phyloP scores from a whole-genome alignment of 2,329 filamentous ascomycete genomes.

The Arthrobotrys megalospora region DNA sequence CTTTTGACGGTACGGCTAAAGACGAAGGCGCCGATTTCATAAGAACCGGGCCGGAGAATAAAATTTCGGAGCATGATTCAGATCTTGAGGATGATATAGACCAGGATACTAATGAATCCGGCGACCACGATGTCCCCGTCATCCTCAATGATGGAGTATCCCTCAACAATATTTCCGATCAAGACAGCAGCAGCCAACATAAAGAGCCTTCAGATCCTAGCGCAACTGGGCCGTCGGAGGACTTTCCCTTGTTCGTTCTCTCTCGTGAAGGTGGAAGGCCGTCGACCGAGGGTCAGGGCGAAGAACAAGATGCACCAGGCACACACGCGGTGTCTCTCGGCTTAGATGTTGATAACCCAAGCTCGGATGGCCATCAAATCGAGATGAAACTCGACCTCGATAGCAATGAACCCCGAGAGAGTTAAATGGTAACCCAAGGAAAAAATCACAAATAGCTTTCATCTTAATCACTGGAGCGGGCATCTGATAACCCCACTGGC shows the following conservation, averaged over 20 bases:
- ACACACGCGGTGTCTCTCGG: constrained; percentile 20
- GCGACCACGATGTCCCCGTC: constrained; percentile 46
- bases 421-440: neutral
- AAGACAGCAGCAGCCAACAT: constrained; percentile 14
- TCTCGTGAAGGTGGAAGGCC: constrained; percentile 4
- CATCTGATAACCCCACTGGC: too few relatives aligned
- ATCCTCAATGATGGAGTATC: constrained; percentile 27
- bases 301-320: neutral
- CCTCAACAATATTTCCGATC: neutral
- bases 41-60: constrained; percentile 63
- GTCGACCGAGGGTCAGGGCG: neutral
- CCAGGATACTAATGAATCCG: constrained; percentile 65
- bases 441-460: neutral
- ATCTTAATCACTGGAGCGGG: neutral
- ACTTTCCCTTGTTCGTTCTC: constrained; percentile 59
- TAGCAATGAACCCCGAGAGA: neutral
- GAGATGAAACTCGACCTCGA: constrained; percentile 48
- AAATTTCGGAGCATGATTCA: constrained; percentile 38
- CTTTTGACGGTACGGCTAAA: constrained; percentile 57
- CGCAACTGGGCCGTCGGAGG: constrained; percentile 3
- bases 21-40: constrained; percentile 35
- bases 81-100: constrained; percentile 66
- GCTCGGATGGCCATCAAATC: constrained; percentile 38
- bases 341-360: constrained; percentile 23
- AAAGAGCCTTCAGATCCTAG: neutral